Conservation (phyloP, 202 grass and related monocot species). For the Zizania palustris region DNA sequence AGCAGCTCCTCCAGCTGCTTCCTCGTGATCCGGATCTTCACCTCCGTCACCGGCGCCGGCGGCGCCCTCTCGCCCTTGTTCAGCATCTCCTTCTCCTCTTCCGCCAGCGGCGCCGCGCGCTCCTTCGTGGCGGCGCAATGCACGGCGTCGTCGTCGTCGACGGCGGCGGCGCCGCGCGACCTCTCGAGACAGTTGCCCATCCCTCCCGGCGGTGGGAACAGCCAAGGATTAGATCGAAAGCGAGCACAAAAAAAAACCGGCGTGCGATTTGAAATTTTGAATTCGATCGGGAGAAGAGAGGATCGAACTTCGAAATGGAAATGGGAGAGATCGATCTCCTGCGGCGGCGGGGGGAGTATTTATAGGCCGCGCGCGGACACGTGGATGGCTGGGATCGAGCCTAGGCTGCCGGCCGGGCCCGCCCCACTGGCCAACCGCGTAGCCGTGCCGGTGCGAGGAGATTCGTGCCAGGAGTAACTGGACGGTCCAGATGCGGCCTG, state of each 20-base stretch:
- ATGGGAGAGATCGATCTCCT: conserved; percentile 22
- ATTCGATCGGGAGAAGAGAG: background rate
- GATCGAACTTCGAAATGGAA: conserved; percentile 2
- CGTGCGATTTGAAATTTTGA: background rate
- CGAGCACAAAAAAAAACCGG: no score
- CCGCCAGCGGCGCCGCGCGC: conserved; percentile 22
- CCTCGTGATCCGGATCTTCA: conserved; percentile 78
- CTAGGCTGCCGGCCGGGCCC: conserved; percentile 3
- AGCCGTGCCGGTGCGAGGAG: conserved; percentile 19
- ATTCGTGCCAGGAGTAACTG: background rate
- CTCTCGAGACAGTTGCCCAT: conserved; percentile 48
- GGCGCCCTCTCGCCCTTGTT: background rate
- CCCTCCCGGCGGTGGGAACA: background rate
- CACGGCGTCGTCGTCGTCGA: background rate
- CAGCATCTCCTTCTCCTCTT: background rate
- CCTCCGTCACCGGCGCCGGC: conserved; percentile 25
- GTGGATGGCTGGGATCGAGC: conserved; percentile 40
- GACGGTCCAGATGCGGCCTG: background rate
- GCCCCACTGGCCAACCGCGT: conserved; percentile 22
- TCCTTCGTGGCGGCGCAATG: conserved; percentile 37
- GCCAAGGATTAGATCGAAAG: background rate
- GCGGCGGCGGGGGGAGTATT: conserved; percentile 4
- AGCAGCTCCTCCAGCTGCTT: conserved; percentile 83
- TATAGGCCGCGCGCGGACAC: conserved; percentile 11
- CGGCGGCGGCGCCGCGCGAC: background rate